Base-by-base conservation (phyloP, 2,329 filamentous ascomycete genomes). In the Aspergillus puulaauensis region DNA sequence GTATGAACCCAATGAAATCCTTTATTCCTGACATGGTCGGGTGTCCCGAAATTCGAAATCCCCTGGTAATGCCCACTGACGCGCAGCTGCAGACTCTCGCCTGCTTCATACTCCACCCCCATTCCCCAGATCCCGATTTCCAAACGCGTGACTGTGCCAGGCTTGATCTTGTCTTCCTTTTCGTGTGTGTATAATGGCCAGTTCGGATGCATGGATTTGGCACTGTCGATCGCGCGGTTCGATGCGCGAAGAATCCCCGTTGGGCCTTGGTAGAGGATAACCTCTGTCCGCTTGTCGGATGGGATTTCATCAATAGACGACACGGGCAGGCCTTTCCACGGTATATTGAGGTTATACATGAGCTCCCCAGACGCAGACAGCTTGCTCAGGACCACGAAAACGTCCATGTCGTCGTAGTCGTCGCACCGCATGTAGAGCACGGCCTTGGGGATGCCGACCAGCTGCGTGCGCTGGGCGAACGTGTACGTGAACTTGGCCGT, bases 401-500 rank as follows among this genome's bases (percentile, higher is more conserved):
- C 40, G 14, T 60, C 57, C 17, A 60, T 41, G 27, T 61, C 59
- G 19, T 61, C 47, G 14, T 56, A 50, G n/a, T 58, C 56, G 6
- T 57, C 56, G 23, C 59, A 61, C 7, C 47, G 54, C 56, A 61
- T 58, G 37, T 61, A 61, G 9, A 61, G 43, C 2, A 59, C 49
- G 4, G 59, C 59, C 19, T 61, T 61, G 3, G 59, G 59, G 3
- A 61, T 58, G 9, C 59, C 59, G 21, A 57, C 59, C 7, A 61
- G 31, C 17, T 57, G 56, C 1, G 56, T 58, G 17, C 50, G 51
- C 2, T 39, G 23, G 2, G 37, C 4, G 7, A 61, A 61, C 1
- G 59, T 56, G 24, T 58, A 47, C 17, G 59, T 61, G 56, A 61
- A 61, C 21, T 49, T 58, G 4, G 59, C 59, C 2, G 46, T 56